Percentiles rank a stretch among this genome's conserved stretches.
Conservation (phyloP, 768 basidiomycete genomes). For the Collybia sordida region DNA sequence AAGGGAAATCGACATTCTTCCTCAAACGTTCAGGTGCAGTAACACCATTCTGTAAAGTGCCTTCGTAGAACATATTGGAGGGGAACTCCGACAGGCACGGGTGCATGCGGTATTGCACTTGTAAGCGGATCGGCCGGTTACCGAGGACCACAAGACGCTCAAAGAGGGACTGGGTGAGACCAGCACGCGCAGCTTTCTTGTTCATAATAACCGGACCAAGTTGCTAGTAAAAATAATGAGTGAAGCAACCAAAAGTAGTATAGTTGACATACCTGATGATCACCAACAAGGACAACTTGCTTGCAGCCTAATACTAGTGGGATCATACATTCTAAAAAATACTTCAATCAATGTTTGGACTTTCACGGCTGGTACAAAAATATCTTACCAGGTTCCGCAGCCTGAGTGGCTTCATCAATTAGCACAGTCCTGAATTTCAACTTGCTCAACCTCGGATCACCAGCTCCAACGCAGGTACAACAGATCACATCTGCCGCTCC, state of each 20-base stretch:
- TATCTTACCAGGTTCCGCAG: constrained; percentile 86
- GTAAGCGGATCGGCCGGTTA: constrained; percentile 95
- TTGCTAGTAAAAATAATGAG: constrained; percentile 51
- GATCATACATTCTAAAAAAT: constrained; percentile 91
- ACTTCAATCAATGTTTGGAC: constrained; percentile 13
- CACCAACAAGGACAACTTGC: constrained; percentile 96
- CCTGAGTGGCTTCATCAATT: constrained; percentile 98
- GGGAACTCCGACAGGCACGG: constrained; percentile 99
- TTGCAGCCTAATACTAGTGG: constrained; percentile 97
- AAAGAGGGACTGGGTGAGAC: constrained; percentile 96
- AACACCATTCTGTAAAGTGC: constrained; percentile 97
- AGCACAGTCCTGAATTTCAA: constrained; percentile 98
- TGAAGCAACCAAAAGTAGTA: background rate
- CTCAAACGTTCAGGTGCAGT: constrained; percentile 96
- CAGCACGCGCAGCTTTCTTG: constrained; percentile 99
- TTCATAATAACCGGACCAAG: constrained; percentile 99
- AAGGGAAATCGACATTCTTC: constrained; percentile 99
- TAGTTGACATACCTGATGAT: constrained; percentile 58
- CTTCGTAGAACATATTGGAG: constrained; percentile 99
- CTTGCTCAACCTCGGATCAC: constrained; percentile 94
- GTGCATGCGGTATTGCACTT: constrained; percentile 99
- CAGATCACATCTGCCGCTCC: constrained; percentile 96
- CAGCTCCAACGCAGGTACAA: constrained; percentile 96
- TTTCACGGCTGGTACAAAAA: constrained; percentile 4
- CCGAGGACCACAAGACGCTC: constrained; percentile 94